Conservation (phyloP, 495 filamentous ascomycete species). For the Viridothelium virens region DNA sequence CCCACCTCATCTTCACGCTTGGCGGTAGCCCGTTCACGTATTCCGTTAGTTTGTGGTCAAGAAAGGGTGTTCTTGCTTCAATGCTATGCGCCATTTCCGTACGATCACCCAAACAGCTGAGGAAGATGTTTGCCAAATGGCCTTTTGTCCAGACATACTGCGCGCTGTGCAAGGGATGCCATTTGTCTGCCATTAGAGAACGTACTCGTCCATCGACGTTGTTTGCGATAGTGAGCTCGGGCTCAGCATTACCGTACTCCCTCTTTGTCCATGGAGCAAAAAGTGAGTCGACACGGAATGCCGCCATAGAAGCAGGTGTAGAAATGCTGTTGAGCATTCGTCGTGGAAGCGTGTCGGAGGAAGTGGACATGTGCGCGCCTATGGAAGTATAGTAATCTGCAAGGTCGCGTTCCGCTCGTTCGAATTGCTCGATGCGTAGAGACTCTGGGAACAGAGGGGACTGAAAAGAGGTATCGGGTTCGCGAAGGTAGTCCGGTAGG, state of each 20-base stretch:
- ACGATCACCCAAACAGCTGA: slow-evolving; percentile 43
- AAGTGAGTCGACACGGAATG: slow-evolving; percentile 23
- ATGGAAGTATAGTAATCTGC: slow-evolving; percentile 19
- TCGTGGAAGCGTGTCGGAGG: slow-evolving; percentile 38
- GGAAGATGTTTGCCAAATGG: slow-evolving; percentile 38
- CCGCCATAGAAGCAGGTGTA: slow-evolving; percentile 42
- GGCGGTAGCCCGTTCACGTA: slow-evolving; percentile 44
- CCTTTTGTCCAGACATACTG: slow-evolving; percentile 40
- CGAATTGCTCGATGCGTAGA: slow-evolving; percentile 12
- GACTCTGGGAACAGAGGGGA: slow-evolving; percentile 20
- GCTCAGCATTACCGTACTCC: slow-evolving; percentile 11
- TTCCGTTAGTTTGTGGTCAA: slow-evolving; percentile 46
- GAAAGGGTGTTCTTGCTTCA: slow-evolving; percentile 44
- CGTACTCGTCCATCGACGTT: slow-evolving; percentile 27
- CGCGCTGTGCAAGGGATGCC: slow-evolving; percentile 47
- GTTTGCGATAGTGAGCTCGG: slow-evolving; percentile 22
- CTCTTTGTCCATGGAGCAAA: slow-evolving; percentile 20
- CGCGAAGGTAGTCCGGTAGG: slow-evolving; percentile 38
- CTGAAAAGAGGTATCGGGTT: slow-evolving; percentile 36
- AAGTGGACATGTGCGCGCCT: slow-evolving; percentile 17
- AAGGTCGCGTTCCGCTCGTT: slow-evolving; percentile 16
- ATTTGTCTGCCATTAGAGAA: slow-evolving; percentile 34
- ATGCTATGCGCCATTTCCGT: slow-evolving; percentile 46
- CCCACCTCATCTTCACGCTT: slow-evolving; percentile 40
- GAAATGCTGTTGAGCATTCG: slow-evolving; percentile 35